A percentile compares a stretch with the other conserved stretches of the same genome.
Conservation (phyloP, 2,329 filamentous ascomycete species). For the Elsinoe arachidis region DNA sequence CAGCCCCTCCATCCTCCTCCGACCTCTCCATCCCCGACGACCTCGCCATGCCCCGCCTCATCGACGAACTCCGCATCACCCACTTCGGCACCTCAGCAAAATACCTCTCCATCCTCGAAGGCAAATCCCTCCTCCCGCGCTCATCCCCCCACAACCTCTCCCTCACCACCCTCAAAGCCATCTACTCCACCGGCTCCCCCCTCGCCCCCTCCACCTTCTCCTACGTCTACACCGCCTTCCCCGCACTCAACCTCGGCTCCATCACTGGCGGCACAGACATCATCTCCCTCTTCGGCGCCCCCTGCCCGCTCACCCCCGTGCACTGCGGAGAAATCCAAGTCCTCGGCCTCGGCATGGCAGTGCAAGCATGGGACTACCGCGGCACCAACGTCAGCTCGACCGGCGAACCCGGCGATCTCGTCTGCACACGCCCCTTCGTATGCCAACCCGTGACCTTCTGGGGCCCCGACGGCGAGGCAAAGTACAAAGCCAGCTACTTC, state of each 20-base stretch:
- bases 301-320: slow-evolving; percentile 50
- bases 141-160: slow-evolving; percentile 46
- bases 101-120: slow-evolving; percentile 84
- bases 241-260: slow-evolving; percentile 72
- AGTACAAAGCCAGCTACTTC: slow-evolving; percentile 81
- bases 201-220: slow-evolving; percentile 86
- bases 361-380: slow-evolving; percentile 43
- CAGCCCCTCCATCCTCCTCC: slow-evolving; percentile 26
- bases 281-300: slow-evolving; percentile 84
- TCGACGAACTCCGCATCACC: slow-evolving; percentile 72
- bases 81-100: slow-evolving; percentile 94
- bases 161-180: slow-evolving; percentile 57
- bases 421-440: slow-evolving; percentile 79
- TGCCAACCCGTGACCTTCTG: slow-evolving; percentile 89
- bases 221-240: slow-evolving; percentile 81
- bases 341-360: slow-evolving; percentile 43
- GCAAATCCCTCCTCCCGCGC: slow-evolving; percentile 56
- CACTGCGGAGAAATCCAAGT: slow-evolving; percentile 44
- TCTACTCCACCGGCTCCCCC: slow-evolving; percentile 91
- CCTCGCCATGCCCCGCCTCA: slow-evolving; percentile 71
- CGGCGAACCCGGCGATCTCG: slow-evolving; percentile 73
- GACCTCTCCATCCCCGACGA: slow-evolving; percentile 52
- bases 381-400: slow-evolving; percentile 50
- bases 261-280: slow-evolving; percentile 97
- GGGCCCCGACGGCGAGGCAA: slow-evolving; percentile 60